Evolutionary conservation across 495 filamentous ascomycete species (phyloP), one percentile per base, ranked within the genome.

Genomic region (Rhizodiscina lignyota): DNA sequence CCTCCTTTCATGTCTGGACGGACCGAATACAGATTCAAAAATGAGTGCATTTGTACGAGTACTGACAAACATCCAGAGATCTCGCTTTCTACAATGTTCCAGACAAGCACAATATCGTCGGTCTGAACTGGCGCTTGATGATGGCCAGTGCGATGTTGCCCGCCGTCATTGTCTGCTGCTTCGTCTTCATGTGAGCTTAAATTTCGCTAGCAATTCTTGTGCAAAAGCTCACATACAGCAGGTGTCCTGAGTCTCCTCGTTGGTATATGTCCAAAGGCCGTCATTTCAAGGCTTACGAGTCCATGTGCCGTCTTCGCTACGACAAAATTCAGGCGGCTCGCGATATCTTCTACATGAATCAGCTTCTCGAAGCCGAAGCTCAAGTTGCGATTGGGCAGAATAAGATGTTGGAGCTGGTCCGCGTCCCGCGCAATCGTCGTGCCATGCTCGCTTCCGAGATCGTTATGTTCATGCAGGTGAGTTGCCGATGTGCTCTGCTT

Each of bases 381-480:
- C 55, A 62, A 12, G 67, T 79, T 60, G 58, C 67, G 5, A 57
- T 72, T 15, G 67, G 74, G 1, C 59, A 68, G 38, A 76, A 62
- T 39, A 78, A 71, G 45, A 32, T 83, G 32, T 55, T 67, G 39
- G 79, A 89, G 42, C 47, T 89, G 31, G 66, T 84, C 34, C 79
- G 68, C 4, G 64, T 87, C 11, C 76, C 76, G 16, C 69, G 83
- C 23, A 87, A 85, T 49, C 68, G 82, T n/a, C 70, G 82, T 22
- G 83, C 83, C 3, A 68, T 77, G 59, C 42, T 79, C 26, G 78
- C 77, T 2, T 77, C 73, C 1, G 65, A 75, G 45, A 75, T 83
- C 42, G 75, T 87, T 36, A 85, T 86, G 80, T 85, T 83, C 41
- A 74, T 83, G 70, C 83, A 86, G 55, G 75, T 82, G 48, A 43